Evolutionary conservation across 1,284 basidiomycete genomes (phyloP).

Genomic region (Amylostereum chailletii): DNA sequence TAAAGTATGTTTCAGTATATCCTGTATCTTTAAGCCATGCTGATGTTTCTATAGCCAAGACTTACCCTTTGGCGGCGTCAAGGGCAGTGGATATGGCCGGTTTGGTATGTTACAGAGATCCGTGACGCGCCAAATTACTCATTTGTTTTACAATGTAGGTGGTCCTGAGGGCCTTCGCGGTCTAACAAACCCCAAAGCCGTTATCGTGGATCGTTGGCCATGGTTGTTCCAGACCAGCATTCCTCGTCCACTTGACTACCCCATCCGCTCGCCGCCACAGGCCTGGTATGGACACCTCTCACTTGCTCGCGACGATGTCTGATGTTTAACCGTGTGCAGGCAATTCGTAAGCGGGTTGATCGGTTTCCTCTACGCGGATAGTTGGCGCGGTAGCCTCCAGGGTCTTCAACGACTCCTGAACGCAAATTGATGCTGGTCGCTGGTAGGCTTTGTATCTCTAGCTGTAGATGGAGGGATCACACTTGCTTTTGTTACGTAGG

Average conservation of each 20-base stretch:
- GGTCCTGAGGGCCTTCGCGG: conserved; percentile 88
- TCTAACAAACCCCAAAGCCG: conserved; percentile 81
- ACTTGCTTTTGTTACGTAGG: too few species aligned
- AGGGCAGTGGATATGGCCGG: conserved; percentile 83
- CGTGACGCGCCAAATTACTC: conserved; percentile 3
- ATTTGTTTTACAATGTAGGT: conserved; percentile 30
- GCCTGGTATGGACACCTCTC: conserved; percentile 61
- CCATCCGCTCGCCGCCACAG: conserved; percentile 68
- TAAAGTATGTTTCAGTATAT: conserved; percentile 41
- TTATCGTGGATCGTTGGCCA: conserved; percentile 83
- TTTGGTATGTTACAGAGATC: conserved; percentile 50
- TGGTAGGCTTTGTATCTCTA: too few species aligned
- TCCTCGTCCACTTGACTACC: conserved; percentile 81
- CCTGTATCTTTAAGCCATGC: background rate
- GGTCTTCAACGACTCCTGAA: background rate
- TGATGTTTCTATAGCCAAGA: conserved; percentile 60
- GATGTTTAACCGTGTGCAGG: background rate
- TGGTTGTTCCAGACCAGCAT: conserved; percentile 78
- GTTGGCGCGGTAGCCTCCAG: background rate
- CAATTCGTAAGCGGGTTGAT: background rate
- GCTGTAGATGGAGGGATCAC: too few species aligned
- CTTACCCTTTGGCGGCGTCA: conserved; percentile 89
- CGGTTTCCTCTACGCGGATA: background rate
- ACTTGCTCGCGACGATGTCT: background rate
- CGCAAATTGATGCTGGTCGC: background rate